A percentile compares a stretch with the other conserved stretches of the same genome.
Conservation (phyloP, 352 stramenopile genomes). For the Pythium aquatile region DNA sequence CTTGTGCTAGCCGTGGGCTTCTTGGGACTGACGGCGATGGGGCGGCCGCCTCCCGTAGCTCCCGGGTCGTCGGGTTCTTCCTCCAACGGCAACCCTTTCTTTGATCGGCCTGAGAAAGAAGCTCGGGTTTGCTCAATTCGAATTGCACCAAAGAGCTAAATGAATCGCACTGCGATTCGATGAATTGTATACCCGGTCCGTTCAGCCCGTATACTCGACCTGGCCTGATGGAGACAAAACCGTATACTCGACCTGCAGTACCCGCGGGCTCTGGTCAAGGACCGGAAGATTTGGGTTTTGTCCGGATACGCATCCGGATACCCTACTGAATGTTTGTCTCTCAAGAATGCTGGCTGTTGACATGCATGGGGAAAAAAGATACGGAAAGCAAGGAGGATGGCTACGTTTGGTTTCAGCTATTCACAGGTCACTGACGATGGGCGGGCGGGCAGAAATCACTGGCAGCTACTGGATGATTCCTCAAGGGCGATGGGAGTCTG, state of each 20-base stretch:
- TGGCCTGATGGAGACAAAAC: background rate
- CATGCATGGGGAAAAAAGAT: slow-evolving; percentile 16
- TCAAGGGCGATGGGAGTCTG: background rate
- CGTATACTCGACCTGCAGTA: slow-evolving; percentile 25
- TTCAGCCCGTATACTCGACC: slow-evolving; percentile 30
- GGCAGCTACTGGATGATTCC: background rate
- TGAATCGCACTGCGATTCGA: slow-evolving; percentile 36
- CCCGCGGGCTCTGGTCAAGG: slow-evolving; percentile 20
- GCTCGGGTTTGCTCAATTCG: slow-evolving; percentile 8
- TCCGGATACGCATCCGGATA: slow-evolving; percentile 33
- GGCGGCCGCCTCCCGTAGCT: background rate
- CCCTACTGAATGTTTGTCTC: slow-evolving; percentile 27
- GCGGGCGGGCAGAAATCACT: background rate
- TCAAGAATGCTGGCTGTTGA: slow-evolving; percentile 25
- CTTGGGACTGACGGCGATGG: slow-evolving; percentile 5
- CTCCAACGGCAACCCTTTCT: slow-evolving; percentile 26
- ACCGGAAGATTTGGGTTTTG: slow-evolving; percentile 17
- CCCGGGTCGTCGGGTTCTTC: slow-evolving; percentile 6
- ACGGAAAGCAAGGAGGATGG: background rate
- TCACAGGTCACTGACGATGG: background rate
- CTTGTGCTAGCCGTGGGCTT: background rate
- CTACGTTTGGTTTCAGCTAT: slow-evolving; percentile 15
- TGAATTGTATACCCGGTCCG: slow-evolving; percentile 33
- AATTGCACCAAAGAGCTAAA: slow-evolving; percentile 27
- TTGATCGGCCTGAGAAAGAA: slow-evolving; percentile 27